Percentiles rank a stretch among this genome's conserved stretches.
Conservation (phyloP, 1,284 basidiomycete species). For the Mycena sp. region DNA sequence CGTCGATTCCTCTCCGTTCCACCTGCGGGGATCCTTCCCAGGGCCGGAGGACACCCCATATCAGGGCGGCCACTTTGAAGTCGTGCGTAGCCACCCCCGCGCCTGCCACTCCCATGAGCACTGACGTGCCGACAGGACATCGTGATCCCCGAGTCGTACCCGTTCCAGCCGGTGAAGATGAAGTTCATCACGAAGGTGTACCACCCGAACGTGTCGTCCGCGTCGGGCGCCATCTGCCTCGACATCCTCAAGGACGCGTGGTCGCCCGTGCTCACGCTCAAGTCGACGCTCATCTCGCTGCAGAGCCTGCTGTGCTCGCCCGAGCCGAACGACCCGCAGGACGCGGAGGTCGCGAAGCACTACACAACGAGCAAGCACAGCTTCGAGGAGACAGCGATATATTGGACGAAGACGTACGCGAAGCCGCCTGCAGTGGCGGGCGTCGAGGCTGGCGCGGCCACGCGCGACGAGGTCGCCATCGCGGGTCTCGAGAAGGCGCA, state of each 20-base stretch:
- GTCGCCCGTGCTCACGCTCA: slow-evolving; percentile 94
- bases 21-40: slow-evolving; percentile 90
- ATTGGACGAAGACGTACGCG: slow-evolving; percentile 94
- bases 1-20: slow-evolving; percentile 88
- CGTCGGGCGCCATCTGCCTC: slow-evolving; percentile 92
- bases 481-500: slow-evolving; percentile 79
- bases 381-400: slow-evolving; percentile 93
- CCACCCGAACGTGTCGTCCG: slow-evolving; percentile 96
- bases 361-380: slow-evolving; percentile 88
- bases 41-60: slow-evolving; percentile 96
- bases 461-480: slow-evolving; percentile 66
- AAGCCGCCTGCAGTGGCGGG: slow-evolving; percentile 48
- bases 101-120: slow-evolving; percentile 12
- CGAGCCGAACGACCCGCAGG: slow-evolving; percentile 97
- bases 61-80: slow-evolving; percentile 92
- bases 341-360: slow-evolving; percentile 98
- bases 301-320: slow-evolving; percentile 97
- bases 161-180: slow-evolving; percentile 99
- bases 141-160: slow-evolving; percentile 93
- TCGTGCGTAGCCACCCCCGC: slow-evolving; percentile 64
- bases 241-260: slow-evolving; percentile 81
- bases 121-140: slow-evolving; percentile 76
- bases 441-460: slow-evolving; percentile 53
- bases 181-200: slow-evolving; percentile 97
- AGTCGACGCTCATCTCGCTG: slow-evolving; percentile 95